Base-by-base conservation (phyloP, 1,284 basidiomycete species). In the Fomitopsis pinicola region DNA sequence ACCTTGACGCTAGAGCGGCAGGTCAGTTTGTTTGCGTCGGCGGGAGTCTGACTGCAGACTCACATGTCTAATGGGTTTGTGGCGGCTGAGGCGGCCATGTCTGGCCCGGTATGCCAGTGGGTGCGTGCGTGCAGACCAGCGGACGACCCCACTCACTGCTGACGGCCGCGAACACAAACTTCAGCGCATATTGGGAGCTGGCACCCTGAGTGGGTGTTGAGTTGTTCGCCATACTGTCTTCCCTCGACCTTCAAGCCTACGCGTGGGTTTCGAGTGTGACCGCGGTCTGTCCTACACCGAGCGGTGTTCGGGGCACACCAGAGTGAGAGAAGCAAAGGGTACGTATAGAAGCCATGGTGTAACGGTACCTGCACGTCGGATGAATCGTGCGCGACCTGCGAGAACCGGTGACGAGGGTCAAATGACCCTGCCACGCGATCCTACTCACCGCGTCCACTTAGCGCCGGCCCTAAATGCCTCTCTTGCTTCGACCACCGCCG, bases 1-100 rank as follows among this genome's bases (percentile, higher is more conserved):
- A 77, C 76, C 71, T 59, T 54, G 26, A 48, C 42, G 17, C 35
- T 52, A 44, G 12, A 28, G 17, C 17, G 22, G 17, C n/a, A 19
- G 10, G 19, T 19, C 28, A 26, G 28, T 33, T 2, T 28, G 45
- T 6, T 28, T 9, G 45, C 45, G 5, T 28, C 19, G 4, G 3
- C 40, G 40, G 19, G 12, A 40, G 38, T 8, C 38, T 15, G 38
- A 26, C 22, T 22, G 22, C 14, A 38, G 3, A 67, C 72, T 63
- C 57, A 76, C 73, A 77, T 74, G 59, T 77, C 76, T 38, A 75
- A 65, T 2, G 76, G 76, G 57, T 77, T 77, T 59, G 70, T 76
- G 42, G 75, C 69, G 17, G 70, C 75, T 9, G 76, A 77, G 0
- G 75, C 74, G 5, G 70, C 63, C 73, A 77, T 76, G 53, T 76